phyloP scores from a whole-genome alignment of 108 stramenopile species.

The Thalassiosira profunda region DNA sequence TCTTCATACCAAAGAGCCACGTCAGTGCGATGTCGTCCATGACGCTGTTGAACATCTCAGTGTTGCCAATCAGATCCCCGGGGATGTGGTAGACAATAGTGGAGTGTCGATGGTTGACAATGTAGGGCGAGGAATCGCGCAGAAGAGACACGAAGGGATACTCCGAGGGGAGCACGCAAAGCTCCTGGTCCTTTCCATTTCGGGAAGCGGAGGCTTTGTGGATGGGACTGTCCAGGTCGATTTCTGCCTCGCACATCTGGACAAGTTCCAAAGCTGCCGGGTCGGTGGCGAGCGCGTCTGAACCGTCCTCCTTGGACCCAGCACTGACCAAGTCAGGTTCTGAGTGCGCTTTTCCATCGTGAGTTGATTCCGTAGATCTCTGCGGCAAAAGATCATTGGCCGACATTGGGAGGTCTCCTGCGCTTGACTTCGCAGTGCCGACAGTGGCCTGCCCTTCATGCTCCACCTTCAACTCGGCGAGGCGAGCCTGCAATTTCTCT shows the following conservation, averaged over 20 bases:
- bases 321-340: neutral
- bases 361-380: neutral
- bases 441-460: neutral
- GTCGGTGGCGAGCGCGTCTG: slow-evolving; percentile 31
- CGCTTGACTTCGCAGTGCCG: neutral
- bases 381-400: too few relatives aligned
- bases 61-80: slow-evolving; percentile 64
- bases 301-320: neutral
- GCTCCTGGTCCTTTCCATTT: slow-evolving; percentile 1
- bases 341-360: too few relatives aligned
- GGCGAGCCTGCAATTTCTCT: slow-evolving; percentile 1
- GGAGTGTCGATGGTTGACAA: slow-evolving; percentile 93
- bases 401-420: neutral
- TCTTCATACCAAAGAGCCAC: slow-evolving; percentile 92
- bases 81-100: slow-evolving; percentile 94
- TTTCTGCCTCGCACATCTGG: slow-evolving; percentile 33
- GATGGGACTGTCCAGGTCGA: slow-evolving; percentile 6
- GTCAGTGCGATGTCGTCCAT: slow-evolving; percentile 94
- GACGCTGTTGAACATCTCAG: slow-evolving; percentile 64
- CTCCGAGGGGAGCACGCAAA: slow-evolving; percentile 14
- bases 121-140: slow-evolving; percentile 92
- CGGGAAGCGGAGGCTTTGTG: neutral
- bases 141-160: slow-evolving; percentile 90
- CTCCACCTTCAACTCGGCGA: neutral
- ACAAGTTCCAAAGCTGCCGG: slow-evolving; percentile 33